Base-by-base conservation (phyloP, 179 eudicot species). In the Drosera spatulata region DNA sequence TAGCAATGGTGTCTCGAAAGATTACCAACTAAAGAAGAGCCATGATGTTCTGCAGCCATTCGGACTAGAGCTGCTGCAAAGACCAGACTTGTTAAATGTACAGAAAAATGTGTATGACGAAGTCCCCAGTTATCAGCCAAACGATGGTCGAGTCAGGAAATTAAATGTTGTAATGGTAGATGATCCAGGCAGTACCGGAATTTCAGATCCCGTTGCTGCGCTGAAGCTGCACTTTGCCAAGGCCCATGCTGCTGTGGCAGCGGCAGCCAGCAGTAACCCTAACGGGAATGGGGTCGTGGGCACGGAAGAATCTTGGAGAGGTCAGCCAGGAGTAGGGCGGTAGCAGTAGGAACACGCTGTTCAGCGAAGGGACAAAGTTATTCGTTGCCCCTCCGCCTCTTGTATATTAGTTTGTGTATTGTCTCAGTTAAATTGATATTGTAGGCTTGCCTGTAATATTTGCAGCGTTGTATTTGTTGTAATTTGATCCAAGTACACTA, bases 191-290 rank as follows among this genome's bases (percentile, higher is more conserved):
- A 74, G 77, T 66, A 58, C 61, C 15, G 81, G 75, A 46, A 76
- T 90, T 52, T 77, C 90, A 15, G 97, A 90, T 69, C 95, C 97
- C 0, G 95, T 87, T 60, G 83, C 93, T 0, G 97, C 95, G 43
- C 70, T 90, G 12, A 81, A 74, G 71, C 66, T 85, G 83, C 93
- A 85, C 46, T 87, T 77, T 71, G 85, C 88, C 0, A 77, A 61
- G 37, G 50, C 70, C 50, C 69, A 69, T 3, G 40, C 33, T 39
- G 10, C 39, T 10, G 15, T 61, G 46, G 63, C 9, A 57, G 53
- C 71, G 64, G 7, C 55, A 14, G 55, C n/a, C 38, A 49, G 50
- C 48, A 61, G 70, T 54, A 70, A 69, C 55, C 33, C 33, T 22
- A 22, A 22, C 33, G 75, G 63, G 55, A 58, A 55, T 1, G 78